Evolutionary conservation across 2,329 filamentous ascomycete genomes (phyloP).

Genomic region (Fusarium algeriense): DNA sequence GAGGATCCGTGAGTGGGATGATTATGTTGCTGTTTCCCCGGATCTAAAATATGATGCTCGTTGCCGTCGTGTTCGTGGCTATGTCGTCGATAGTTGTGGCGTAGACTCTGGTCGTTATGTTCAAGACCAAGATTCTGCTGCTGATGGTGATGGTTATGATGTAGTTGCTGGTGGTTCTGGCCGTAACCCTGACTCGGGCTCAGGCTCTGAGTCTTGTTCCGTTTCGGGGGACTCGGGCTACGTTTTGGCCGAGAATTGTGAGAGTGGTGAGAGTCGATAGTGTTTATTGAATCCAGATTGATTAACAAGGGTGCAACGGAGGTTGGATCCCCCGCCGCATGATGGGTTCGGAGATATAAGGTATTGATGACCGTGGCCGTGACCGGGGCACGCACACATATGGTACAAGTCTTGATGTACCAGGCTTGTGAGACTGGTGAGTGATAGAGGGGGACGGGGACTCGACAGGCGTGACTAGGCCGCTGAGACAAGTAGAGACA

Average conservation of each 20-base stretch:
- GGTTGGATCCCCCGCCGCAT: conserved; percentile 69
- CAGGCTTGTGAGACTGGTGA: conserved; percentile 43
- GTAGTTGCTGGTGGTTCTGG: conserved; percentile 32
- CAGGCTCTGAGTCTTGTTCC: conserved; percentile 29
- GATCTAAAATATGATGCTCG: conserved; percentile 32
- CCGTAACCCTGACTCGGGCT: conserved; percentile 30
- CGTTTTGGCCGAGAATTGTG: conserved; percentile 40
- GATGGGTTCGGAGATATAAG: conserved; percentile 51
- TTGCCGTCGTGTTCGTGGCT: conserved; percentile 41
- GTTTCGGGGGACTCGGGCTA: conserved; percentile 37
- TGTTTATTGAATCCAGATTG: conserved; percentile 70
- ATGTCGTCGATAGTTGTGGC: conserved; percentile 36
- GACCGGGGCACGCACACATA: conserved; percentile 44
- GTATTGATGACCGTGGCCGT: conserved; percentile 40
- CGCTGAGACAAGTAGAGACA: conserved; percentile 21
- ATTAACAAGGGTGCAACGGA: conserved; percentile 65
- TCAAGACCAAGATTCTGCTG: conserved; percentile 8
- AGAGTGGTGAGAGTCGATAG: conserved; percentile 44
- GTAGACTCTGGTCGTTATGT: conserved; percentile 22
- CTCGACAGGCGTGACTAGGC: conserved; percentile 16
- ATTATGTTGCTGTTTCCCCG: conserved; percentile 45
- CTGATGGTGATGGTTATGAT: conserved; percentile 31
- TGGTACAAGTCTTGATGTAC: conserved; percentile 15
- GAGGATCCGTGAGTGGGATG: conserved; percentile 32
- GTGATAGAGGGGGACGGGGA: neutral